Evolutionary conservation across 2,329 filamentous ascomycete genomes (phyloP).

Genomic region (Biscogniauxia marginata): DNA sequence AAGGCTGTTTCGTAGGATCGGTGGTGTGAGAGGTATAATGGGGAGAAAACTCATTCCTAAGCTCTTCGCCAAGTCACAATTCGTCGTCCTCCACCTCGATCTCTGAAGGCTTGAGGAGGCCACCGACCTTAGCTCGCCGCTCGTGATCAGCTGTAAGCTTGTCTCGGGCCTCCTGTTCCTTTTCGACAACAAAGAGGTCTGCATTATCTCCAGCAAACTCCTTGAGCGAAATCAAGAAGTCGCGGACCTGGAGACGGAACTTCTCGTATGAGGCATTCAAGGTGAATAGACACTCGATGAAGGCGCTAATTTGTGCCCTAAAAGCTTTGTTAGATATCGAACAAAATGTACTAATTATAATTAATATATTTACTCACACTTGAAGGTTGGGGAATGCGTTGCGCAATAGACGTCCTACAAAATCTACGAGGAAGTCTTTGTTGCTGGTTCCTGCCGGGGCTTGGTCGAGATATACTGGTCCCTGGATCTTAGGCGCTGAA

Average conservation of each 20-base stretch:
- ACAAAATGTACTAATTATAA: background rate
- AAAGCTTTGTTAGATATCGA: conserved; percentile 35
- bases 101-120: conserved; percentile 95
- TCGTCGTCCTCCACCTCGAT: conserved; percentile 84
- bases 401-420: conserved; percentile 79
- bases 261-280: conserved; percentile 86
- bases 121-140: conserved; percentile 90
- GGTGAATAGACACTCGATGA: conserved; percentile 86
- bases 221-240: conserved; percentile 96
- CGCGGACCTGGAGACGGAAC: conserved; percentile 93
- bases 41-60: conserved; percentile 60
- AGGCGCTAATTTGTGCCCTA: conserved; percentile 82
- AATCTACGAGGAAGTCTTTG: conserved; percentile 85
- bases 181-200: conserved; percentile 89
- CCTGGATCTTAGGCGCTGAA: conserved; percentile 78
- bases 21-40: conserved; percentile 31
- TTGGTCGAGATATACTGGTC: conserved; percentile 88
- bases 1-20: conserved; percentile 16
- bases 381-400: conserved; percentile 94
- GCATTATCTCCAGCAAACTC: conserved; percentile 96
- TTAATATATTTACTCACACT: conserved; percentile 57
- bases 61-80: conserved; percentile 76
- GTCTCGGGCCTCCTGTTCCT: conserved; percentile 85
- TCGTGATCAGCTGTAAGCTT: conserved; percentile 87
- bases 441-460: conserved; percentile 82